These are phyloP conservation scores for Limnanthes douglasii DNA, from an alignment of 345 rosid species.

Conservation along the genomic window DNA sequence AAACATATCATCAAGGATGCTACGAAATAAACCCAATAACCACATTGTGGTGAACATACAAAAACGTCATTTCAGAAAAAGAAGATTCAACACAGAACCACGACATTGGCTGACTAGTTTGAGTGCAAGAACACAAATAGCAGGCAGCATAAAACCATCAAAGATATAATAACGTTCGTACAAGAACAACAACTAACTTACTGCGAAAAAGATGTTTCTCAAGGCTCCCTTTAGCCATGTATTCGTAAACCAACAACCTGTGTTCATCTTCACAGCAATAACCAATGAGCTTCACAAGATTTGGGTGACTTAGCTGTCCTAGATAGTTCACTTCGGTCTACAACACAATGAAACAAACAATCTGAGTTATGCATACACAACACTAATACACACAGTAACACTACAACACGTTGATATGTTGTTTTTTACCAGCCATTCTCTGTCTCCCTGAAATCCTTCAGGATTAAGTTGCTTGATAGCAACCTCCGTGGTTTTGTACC, in stretches of 20 bases:
- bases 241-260: constrained; percentile 79
- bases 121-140: too few relatives aligned
- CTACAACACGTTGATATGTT: neutral
- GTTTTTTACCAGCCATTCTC: constrained; percentile 99
- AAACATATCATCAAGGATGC: too few relatives aligned
- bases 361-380: too few relatives aligned
- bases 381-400: too few relatives aligned
- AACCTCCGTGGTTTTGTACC: constrained; percentile 41
- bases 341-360: constrained; percentile 7
- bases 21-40: too few relatives aligned
- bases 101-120: too few relatives aligned
- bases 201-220: constrained; percentile 96
- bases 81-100: too few relatives aligned
- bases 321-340: constrained; percentile 94
- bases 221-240: constrained; percentile 86
- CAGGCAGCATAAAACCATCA: neutral
- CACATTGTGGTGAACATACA: too few relatives aligned
- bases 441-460: constrained; percentile 88
- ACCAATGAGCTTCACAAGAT: constrained; percentile 96
- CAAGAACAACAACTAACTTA: too few relatives aligned
- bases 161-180: neutral
- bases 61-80: too few relatives aligned
- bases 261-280: constrained; percentile 97
- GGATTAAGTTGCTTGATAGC: constrained; percentile 93
- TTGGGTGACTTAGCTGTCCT: constrained; percentile 82